A percentile compares a stretch with the other conserved stretches of the same genome.
Conservation (phyloP, 2,329 filamentous ascomycete species). For the Sporothrix sp. region DNA sequence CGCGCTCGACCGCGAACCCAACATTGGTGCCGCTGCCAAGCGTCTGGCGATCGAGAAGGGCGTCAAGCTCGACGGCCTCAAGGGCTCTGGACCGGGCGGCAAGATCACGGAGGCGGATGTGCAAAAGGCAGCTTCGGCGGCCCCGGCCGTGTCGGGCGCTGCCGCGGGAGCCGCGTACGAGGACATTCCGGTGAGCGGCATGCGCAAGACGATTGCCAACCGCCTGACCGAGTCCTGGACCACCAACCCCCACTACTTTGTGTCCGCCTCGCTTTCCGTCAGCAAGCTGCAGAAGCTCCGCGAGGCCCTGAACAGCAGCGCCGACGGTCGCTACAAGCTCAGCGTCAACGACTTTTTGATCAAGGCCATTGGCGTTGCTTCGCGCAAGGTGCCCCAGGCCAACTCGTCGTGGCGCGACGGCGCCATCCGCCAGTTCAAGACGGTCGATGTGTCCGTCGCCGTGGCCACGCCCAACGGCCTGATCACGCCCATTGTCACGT, state of each 20-base stretch:
- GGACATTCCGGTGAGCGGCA: constrained; percentile 75
- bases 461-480: constrained; percentile 88
- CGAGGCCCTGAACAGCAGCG: constrained; percentile 77
- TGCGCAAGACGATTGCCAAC: constrained; percentile 96
- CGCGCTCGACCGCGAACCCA: constrained; percentile 71
- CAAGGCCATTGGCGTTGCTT: constrained; percentile 85
- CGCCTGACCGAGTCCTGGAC: constrained; percentile 82
- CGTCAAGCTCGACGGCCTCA: constrained; percentile 56
- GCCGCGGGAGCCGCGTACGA: constrained; percentile 58
- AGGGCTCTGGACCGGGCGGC: constrained; percentile 78
- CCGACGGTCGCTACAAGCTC: constrained; percentile 94
- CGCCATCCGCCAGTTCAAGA: constrained; percentile 85
- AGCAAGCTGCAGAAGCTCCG: constrained; percentile 94
- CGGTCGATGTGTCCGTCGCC: constrained; percentile 89
- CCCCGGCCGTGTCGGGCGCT: constrained; percentile 32
- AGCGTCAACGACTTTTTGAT: constrained; percentile 99
- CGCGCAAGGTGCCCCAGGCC: constrained; percentile 86
- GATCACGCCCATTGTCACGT: constrained; percentile 94
- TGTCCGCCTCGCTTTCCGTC: constrained; percentile 83
- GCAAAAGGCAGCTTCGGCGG: constrained; percentile 58
- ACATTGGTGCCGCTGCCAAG: constrained; percentile 63
- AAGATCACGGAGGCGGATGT: constrained; percentile 87
- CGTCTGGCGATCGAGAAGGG: constrained; percentile 78
- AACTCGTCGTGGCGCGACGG: constrained; percentile 93
- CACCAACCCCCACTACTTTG: constrained; percentile 98